phyloP scores from a whole-genome alignment of 2,329 filamentous ascomycete species.

The Talaromyces piceae region DNA sequence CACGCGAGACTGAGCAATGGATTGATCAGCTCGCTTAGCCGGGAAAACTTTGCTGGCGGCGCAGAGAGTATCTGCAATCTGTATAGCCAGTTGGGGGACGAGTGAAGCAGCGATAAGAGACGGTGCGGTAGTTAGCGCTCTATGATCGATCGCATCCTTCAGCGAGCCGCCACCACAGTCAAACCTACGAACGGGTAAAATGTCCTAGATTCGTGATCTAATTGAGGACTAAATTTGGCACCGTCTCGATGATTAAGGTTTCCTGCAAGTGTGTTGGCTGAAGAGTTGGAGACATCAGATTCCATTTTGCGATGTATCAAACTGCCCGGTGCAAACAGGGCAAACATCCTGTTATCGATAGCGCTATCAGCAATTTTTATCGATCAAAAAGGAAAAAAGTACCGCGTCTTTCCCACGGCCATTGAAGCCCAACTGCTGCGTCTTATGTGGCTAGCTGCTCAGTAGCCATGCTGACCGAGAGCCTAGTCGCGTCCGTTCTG shows the following conservation, averaged over 20 bases:
- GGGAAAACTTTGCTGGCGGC: not conserved
- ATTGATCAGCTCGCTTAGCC: not conserved
- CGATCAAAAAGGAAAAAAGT: conserved; percentile 4
- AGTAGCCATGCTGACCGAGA: conserved; percentile 42
- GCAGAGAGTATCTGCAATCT: not conserved
- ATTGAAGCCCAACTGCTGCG: not conserved
- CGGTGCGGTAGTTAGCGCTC: not conserved
- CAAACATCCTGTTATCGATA: conserved; percentile 21
- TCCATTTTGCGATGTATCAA: not conserved
- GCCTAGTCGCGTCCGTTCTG: conserved; percentile 40
- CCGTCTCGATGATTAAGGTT: conserved; percentile 2
- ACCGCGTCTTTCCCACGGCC: not conserved
- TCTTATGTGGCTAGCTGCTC: not conserved
- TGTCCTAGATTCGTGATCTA: conserved; percentile 2
- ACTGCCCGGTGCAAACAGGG: conserved; percentile 22
- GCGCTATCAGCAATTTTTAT: conserved; percentile 8
- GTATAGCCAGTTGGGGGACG: not conserved
- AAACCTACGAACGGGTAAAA: conserved; percentile 5
- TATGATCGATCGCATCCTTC: not conserved
- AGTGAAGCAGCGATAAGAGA: not conserved
- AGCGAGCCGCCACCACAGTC: not conserved
- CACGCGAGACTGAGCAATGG: not conserved
- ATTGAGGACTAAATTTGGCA: conserved; percentile 1
- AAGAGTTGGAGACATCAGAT: not conserved
- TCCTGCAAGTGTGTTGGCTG: not conserved